Evolutionary conservation across 2,329 filamentous ascomycete species (phyloP), one percentile per base, ranked within the genome.

Genomic region (Aspergillus sp.): DNA sequence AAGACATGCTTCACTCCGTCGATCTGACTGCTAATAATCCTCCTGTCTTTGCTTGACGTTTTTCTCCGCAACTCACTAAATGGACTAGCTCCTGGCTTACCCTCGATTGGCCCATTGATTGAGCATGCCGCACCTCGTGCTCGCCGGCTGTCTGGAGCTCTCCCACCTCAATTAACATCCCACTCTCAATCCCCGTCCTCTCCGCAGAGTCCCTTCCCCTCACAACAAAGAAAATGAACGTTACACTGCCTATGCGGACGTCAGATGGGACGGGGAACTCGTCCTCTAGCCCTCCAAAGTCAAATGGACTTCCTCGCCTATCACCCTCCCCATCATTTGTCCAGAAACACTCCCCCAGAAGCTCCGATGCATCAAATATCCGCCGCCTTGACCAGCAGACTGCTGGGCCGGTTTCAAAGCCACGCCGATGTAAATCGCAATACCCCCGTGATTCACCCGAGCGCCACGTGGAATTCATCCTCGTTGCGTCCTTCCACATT

Each of bases 391-490:
- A 69, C 27, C 67, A 70, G 60, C 57, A 81, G 59, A 76, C 46
- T 35, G 40, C 40, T 31, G 4, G 51, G 17, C 77, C 79, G 37
- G 79, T 81, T 55, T 80, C 57, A 25, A 71, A 82, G 5, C 74
- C 77, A 17, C 82, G 83, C 66, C 86, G 82, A 69, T 76, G 88
- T 70, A 87, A 86, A 56, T 90, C 90, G 19, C 90, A 92, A 68
- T 93, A 92, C 69, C 90, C 90, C 15, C 82, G 86, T n/a, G 82
- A 88, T 56, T 84, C 86, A 11, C 79, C 81, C 6, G 89, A 98
- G 73, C 96, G 95, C 69, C 95, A 99, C 88, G 95, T 99, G 77
- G 95, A 99, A 73, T 99, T 98, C 72, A 98, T 99, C 53, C 82
- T 99, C 53, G 95, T 99, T 55, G 95, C 95, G 4, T 96, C 92